Base-by-base conservation (phyloP, 768 basidiomycete genomes). In the Lentinula sp. region DNA sequence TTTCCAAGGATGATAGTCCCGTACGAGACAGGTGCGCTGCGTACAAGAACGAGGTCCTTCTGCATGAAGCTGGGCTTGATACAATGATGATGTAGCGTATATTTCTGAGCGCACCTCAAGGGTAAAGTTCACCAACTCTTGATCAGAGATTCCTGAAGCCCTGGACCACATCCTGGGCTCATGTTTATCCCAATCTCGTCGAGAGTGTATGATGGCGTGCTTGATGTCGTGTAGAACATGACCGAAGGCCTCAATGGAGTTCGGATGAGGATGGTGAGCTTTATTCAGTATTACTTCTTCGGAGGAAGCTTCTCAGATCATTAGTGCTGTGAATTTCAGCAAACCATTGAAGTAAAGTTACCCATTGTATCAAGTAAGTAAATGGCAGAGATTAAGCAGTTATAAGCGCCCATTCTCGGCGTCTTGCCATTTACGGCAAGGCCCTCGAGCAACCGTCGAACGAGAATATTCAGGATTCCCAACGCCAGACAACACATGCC, bases 1-100 rank as follows among this genome's bases (percentile, higher is more conserved):
- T 92, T 91, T 31, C 91, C 89, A 10, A 93, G 70, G 62, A 93
- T 82, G 60, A 91, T 82, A 9, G 79, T 83, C 15, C 90, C 90
- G 69, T 91, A 84, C 61, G 84, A 79, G 37, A 85, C 85, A 40
- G 71, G 63, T 4, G 79, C 87, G 66, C 82, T 85, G 59, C 87
- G 76, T 34, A 78, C 70, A 64, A 73, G 65, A 13, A 80, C 74
- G 49, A 82, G 73, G 64, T 80, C 79, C 5, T 72, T 46, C 65
- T 75, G 68, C 43, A 58, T 40, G 10, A 39, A 18, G 35, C 56
- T 10, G 55, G 23, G 39, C 31, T 31, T 15, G 23, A 46, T 28
- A 32, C 31, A 7, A 46, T 2, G 5, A 51, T 53, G 51, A 28
- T 35, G 43, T 57, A 40, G 16, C 35, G 15, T 62, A 34, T 15